These are phyloP conservation scores for Theobroma cacao DNA, from an alignment of 345 rosid genomes.

Conservation along the genomic window DNA sequence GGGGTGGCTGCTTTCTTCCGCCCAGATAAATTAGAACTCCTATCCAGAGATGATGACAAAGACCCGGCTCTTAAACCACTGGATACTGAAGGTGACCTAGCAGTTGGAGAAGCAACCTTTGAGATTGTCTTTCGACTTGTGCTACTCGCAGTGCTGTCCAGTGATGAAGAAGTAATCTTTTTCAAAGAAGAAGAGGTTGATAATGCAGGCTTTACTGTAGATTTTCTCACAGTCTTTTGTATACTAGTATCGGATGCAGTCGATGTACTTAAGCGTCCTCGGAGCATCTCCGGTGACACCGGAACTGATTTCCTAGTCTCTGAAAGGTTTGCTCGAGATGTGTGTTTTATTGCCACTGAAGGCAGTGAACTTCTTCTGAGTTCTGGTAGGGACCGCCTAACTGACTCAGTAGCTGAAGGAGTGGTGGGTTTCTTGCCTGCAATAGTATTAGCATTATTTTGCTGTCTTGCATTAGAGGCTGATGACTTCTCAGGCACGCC, in stretches of 20 bases:
- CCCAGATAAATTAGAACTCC: constrained; percentile 68
- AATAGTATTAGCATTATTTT: constrained; percentile 28
- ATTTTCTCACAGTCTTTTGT: constrained; percentile 42
- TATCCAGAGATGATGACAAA: constrained; percentile 57
- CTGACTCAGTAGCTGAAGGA: constrained; percentile 42
- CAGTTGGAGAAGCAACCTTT: constrained; percentile 60
- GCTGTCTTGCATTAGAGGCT: constrained; percentile 27
- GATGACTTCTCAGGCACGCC: constrained; percentile 59
- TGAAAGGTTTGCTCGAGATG: constrained; percentile 38
- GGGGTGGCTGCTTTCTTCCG: constrained; percentile 58
- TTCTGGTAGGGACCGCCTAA: constrained; percentile 82
- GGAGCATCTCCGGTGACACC: constrained; percentile 42
- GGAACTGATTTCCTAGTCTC: constrained; percentile 51
- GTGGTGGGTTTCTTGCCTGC: constrained; percentile 41
- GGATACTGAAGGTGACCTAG: constrained; percentile 65
- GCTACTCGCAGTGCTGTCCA: constrained; percentile 63
- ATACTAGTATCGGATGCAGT: constrained; percentile 44
- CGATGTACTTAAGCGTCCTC: constrained; percentile 52
- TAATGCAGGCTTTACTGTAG: constrained; percentile 48
- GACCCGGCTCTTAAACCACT: constrained; percentile 64
- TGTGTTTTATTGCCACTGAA: constrained; percentile 55
- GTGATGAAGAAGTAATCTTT: constrained; percentile 53
- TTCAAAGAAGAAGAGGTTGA: constrained; percentile 53
- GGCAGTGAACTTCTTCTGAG: constrained; percentile 74
- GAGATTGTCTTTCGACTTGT: constrained; percentile 53